Evolutionary conservation across 441 rosid genomes (phyloP), one percentile per base, ranked within the genome.

Genomic region (Daphne laureola): DNA sequence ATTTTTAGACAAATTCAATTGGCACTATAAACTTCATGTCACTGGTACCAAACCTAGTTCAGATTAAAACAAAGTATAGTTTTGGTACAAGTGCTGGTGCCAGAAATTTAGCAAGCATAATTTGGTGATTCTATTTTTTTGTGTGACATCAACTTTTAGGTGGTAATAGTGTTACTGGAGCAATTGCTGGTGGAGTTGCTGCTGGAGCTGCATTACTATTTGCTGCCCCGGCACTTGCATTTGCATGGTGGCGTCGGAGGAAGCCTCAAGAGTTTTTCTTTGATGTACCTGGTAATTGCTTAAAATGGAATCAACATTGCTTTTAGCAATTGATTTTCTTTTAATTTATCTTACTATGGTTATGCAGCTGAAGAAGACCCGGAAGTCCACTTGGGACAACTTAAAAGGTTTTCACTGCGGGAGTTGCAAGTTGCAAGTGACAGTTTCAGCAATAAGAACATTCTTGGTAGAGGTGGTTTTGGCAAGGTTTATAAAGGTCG

Each of bases 401-500:
- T 82, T 15, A 82, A 79, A 59, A 79, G 88, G 69, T 90, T 90
- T 50, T 71, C 83, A 23, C 75, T 90, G 63, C 74, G 89, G 57
- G 97, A 90, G 69, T 76, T 90, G 54, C 95, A 90, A 55, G 87
- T 90, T 43, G 90, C 97, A 1, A 84, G 93, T 0, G 86, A 86
- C 70, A 86, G 65, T 68, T 90, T 90, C 70, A 86, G 88, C 65
- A 86, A 78, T 70, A 84, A 82, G 66, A 82, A 84, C 65, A 79
- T 90, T 26, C 72, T 90, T 14, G 97, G 97, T 45, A 80, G 93
- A 62, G 97, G 97, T 41, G 97, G 97, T 36, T 86, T 86, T 48
- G 95, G 97, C 15, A 89, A 89, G 70, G 96, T 89, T 40, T 89
- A 86, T 71, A 89, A 89, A 66, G 96, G 95, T 17, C 73, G 84